phyloP scores from a whole-genome alignment of 768 basidiomycete species.

The Boletus rubroflammeus region DNA sequence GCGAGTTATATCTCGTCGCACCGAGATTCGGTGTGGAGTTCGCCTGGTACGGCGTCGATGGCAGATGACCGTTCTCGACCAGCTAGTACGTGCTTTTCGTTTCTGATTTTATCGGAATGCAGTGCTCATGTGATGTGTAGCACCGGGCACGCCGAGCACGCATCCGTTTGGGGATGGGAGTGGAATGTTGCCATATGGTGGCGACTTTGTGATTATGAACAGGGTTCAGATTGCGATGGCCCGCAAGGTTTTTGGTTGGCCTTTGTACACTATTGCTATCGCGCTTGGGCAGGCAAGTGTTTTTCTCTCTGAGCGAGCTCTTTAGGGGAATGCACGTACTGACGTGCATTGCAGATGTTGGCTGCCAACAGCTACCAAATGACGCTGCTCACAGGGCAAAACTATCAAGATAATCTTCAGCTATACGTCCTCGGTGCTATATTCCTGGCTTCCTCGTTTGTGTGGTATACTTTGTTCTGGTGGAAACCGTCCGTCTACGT shows the following conservation, averaged over 20 bases:
- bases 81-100: constrained; percentile 50
- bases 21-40: constrained; percentile 81
- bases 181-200: constrained; percentile 45
- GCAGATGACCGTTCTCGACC: constrained; percentile 68
- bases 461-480: constrained; percentile 91
- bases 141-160: constrained; percentile 45
- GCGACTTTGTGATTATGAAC: constrained; percentile 77
- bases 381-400: constrained; percentile 82
- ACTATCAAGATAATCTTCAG: constrained; percentile 75
- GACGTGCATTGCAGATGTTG: constrained; percentile 53
- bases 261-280: constrained; percentile 86
- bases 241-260: constrained; percentile 81
- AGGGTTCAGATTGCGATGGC: constrained; percentile 81
- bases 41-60: constrained; percentile 40
- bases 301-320: background rate
- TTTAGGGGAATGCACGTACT: background rate
- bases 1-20: constrained; percentile 74
- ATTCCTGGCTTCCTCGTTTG: constrained; percentile 79
- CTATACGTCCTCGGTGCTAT: constrained; percentile 89
- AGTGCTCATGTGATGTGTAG: constrained; percentile 18
- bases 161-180: constrained; percentile 45
- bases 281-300: constrained; percentile 69
- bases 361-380: constrained; percentile 94
- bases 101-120: constrained; percentile 10
- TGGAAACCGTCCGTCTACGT: constrained; percentile 85